Conservation (phyloP, 257 asterid genomes). For the Ilex asprella region DNA sequence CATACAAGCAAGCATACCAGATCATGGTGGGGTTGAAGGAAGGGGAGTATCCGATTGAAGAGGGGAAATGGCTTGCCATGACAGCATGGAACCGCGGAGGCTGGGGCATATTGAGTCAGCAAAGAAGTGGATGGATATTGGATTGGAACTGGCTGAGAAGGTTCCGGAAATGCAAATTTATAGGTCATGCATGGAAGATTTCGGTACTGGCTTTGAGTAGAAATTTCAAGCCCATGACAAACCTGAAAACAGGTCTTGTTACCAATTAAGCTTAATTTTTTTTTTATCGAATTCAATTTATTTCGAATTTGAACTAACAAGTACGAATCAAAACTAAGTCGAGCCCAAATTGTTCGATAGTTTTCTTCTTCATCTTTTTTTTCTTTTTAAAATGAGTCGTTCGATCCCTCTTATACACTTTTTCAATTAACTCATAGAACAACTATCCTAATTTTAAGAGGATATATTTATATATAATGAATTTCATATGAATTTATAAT, state of each 20-base stretch:
- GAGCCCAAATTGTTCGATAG: no score
- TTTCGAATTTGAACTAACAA: no score
- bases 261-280: no score
- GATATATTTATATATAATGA: no score
- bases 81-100: conserved; percentile 96
- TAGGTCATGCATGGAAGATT: conserved; percentile 83
- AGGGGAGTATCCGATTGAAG: conserved; percentile 80
- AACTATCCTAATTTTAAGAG: no score
- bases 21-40: conserved; percentile 91
- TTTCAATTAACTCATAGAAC: no score
- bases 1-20: conserved; percentile 68
- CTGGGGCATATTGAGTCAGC: conserved; percentile 62
- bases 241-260: conserved; percentile 3
- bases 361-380: no score
- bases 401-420: no score
- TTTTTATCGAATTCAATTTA: no score
- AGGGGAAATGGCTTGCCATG: conserved; percentile 88
- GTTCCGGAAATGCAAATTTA: conserved; percentile 69
- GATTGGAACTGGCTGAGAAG: conserved; percentile 69
- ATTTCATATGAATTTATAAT: no score
- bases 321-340: no score
- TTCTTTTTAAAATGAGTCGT: no score
- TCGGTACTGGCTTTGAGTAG: conserved; percentile 51
- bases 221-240: conserved; percentile 22
- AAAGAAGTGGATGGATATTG: conserved; percentile 83